A percentile compares a stretch with the other conserved stretches of the same genome.
These are phyloP conservation scores for Hanseniaspora meyeri DNA, from an alignment of 805 yeast species.

Conservation along the genomic window DNA sequence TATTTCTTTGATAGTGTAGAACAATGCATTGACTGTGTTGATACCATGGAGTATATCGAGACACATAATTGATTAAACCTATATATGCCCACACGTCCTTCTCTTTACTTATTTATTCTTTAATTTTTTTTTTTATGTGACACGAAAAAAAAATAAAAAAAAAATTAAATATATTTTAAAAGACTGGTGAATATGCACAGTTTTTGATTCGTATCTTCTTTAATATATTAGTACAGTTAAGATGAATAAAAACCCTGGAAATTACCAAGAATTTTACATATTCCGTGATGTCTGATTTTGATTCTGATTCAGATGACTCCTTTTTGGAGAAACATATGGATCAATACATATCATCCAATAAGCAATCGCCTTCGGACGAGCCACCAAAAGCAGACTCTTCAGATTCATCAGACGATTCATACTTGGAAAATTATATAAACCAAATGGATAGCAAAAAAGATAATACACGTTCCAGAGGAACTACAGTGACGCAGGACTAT, in stretches of 20 bases:
- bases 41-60: conserved; percentile 13
- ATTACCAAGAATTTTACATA: neutral
- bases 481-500: conserved; percentile 9
- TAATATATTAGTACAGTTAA: too few relatives aligned
- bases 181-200: too few relatives aligned
- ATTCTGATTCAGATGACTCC: conserved; percentile 11
- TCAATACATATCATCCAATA: neutral
- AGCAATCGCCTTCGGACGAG: neutral
- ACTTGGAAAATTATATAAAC: conserved; percentile 8
- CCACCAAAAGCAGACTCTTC: neutral
- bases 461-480: neutral
- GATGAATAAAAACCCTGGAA: neutral
- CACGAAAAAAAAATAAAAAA: neutral
- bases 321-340: conserved; percentile 10
- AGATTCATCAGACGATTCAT: conserved; percentile 12
- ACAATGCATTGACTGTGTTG: conserved; percentile 12
- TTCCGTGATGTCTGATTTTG: neutral
- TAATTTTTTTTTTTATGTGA: neutral
- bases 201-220: too few relatives aligned
- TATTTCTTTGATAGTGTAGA: conserved; percentile 12
- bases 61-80: neutral
- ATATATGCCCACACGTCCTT: too few relatives aligned
- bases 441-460: neutral
- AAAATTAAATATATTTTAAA: neutral
- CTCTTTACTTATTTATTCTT: neutral